Evolutionary conservation across 805 yeast genomes (phyloP), one percentile per base, ranked within the genome.

Genomic region (Ogataea paradorogensis): DNA sequence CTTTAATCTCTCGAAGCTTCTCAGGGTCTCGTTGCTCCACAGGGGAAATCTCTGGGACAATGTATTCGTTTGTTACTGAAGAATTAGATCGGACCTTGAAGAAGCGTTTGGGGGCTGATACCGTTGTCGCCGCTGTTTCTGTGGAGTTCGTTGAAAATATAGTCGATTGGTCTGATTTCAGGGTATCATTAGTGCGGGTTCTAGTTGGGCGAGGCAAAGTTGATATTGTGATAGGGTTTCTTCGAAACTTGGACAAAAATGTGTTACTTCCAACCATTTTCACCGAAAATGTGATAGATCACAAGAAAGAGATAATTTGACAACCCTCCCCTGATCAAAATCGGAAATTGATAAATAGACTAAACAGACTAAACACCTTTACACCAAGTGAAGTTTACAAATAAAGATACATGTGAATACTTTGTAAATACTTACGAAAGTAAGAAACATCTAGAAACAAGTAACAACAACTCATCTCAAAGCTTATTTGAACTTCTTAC

Each of bases 401-500:
- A 30, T 15, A 27, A n/a, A 20, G 28, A 16, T 38, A 38, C 42
- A 38, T 27, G 27, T 38, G 42, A 38, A 38, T 38, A 38, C 42
- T 38, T 38, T 38, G 42, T 31, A 31, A 35, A 32, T 38, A 38
- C 42, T 31, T 38, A 38, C 36, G 32, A 13, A 38, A 20, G 42
- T 38, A 38, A 38, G 42, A 32, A 32, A 23, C 29, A 32, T 39
- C 42, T 39, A 39, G 42, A 39, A 39, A 39, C 38, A 39, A 39
- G 37, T 31, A 33, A 39, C 30, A 23, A 27, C 16, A 20, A 38
- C 32, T 28, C 28, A 38, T 27, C 42, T 27, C 42, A 38, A 27
- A 23, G 59, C 53, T 69, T 73, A 77, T 75, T 82, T 73, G 82
- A 87, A 89, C 76, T 88, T 87, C 87, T 89, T 88, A 74, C 97